Conservation (phyloP, 495 filamentous ascomycete species). For the Hypoxylon fragiforme region DNA sequence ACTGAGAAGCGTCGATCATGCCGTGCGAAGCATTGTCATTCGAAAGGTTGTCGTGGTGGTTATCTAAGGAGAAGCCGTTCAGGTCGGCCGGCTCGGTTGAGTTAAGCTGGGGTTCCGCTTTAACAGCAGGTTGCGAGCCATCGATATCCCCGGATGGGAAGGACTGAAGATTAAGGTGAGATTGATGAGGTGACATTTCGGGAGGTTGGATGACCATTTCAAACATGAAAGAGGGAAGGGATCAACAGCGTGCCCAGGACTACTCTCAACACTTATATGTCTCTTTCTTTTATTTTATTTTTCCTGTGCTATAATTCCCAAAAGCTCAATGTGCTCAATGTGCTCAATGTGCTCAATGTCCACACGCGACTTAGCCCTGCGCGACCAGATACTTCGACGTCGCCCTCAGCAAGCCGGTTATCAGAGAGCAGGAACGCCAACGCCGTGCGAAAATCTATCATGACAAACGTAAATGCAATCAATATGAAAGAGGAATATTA, state of each 20-base stretch:
- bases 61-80: constrained; percentile 39
- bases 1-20: constrained; percentile 43
- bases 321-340: constrained; percentile 8
- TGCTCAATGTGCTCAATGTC: not conserved
- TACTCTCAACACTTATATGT: constrained; percentile 10
- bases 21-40: constrained; percentile 27
- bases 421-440: constrained; percentile 32
- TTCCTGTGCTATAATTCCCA: constrained; percentile 2
- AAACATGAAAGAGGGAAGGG: constrained; percentile 25
- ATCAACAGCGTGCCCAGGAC: constrained; percentile 29
- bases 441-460: constrained; percentile 27
- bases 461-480: constrained; percentile 30
- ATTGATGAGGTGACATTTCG: constrained; percentile 40
- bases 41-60: constrained; percentile 33
- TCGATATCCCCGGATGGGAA: constrained; percentile 35
- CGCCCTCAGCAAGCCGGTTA: constrained; percentile 34
- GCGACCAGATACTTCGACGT: constrained; percentile 35
- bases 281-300: not conserved
- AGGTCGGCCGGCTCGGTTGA: constrained; percentile 32
- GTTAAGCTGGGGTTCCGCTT: constrained; percentile 31
- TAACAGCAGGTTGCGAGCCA: constrained; percentile 31
- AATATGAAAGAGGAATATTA: constrained; percentile 4
- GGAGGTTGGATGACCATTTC: constrained; percentile 11
- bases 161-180: constrained; percentile 36
- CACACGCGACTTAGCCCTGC: constrained; percentile 25